A percentile compares a stretch with the other conserved stretches of the same genome.
phyloP scores from a whole-genome alignment of 2,329 filamentous ascomycete genomes.

The Diplodia scrobiculata region DNA sequence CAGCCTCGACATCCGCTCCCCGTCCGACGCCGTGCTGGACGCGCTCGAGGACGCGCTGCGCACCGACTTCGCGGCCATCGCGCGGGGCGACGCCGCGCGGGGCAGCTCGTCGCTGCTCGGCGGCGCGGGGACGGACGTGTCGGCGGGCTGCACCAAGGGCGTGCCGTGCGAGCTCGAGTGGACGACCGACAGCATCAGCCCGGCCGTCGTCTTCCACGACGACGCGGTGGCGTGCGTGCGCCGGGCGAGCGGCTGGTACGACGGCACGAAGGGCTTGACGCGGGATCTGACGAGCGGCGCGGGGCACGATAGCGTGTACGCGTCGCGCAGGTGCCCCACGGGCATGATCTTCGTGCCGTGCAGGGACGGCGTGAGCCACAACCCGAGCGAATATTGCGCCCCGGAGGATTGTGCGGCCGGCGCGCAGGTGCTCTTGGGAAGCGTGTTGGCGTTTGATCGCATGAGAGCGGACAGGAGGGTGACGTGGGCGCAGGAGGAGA shows the following conservation, averaged over 20 bases:
- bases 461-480: slow-evolving; percentile 44
- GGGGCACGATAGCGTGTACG: slow-evolving; percentile 61
- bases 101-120: slow-evolving; percentile 2
- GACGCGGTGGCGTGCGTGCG: slow-evolving; percentile 68
- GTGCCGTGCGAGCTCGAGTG: slow-evolving; percentile 60
- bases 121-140: slow-evolving; percentile 55
- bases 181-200: slow-evolving; percentile 62
- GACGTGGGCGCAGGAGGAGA: slow-evolving; percentile 30
- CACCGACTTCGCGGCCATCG: slow-evolving; percentile 62
- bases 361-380: slow-evolving; percentile 45
- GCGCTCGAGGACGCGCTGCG: slow-evolving; percentile 61
- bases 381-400: slow-evolving; percentile 43
- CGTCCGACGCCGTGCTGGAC: slow-evolving; percentile 58
- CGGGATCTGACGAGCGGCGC: slow-evolving; percentile 64
- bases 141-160: slow-evolving; percentile 49
- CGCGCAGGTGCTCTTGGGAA: slow-evolving; percentile 44
- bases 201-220: slow-evolving; percentile 65
- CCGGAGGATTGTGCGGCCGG: slow-evolving; percentile 45
- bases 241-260: slow-evolving; percentile 54
- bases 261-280: slow-evolving; percentile 61
- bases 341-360: slow-evolving; percentile 47
- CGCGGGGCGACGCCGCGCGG: slow-evolving; percentile 34
- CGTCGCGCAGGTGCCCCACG: slow-evolving; percentile 50
- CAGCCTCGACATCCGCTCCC: slow-evolving; percentile 67
- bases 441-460: slow-evolving; percentile 50